Conservation (phyloP, 495 filamentous ascomycete genomes). For the Penicillium bovifimosum region DNA sequence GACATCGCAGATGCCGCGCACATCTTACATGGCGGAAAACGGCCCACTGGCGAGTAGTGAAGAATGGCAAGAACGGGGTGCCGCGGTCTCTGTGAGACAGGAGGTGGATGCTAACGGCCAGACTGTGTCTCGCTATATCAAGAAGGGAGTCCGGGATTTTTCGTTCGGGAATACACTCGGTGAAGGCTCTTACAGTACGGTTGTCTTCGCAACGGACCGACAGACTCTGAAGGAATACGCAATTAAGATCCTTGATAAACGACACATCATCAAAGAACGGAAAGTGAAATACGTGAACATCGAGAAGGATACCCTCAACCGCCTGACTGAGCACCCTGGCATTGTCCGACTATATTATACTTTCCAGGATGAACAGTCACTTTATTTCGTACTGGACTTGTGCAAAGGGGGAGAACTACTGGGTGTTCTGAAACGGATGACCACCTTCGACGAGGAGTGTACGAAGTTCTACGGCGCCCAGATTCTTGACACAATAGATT, state of each 20-base stretch:
- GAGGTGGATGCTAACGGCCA: slow-evolving; percentile 80
- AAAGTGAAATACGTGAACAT: slow-evolving; percentile 99
- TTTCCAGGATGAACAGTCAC: slow-evolving; percentile 91
- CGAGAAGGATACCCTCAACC: slow-evolving; percentile 96
- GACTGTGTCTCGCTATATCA: slow-evolving; percentile 74
- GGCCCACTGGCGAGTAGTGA: slow-evolving; percentile 68
- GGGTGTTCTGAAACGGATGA: slow-evolving; percentile 87
- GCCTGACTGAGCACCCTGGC: slow-evolving; percentile 91
- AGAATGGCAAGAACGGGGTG: slow-evolving; percentile 93
- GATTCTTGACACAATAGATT: slow-evolving; percentile 93
- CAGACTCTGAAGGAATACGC: slow-evolving; percentile 96
- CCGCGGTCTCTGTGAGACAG: slow-evolving; percentile 69
- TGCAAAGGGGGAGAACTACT: slow-evolving; percentile 90
- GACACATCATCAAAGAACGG: slow-evolving; percentile 99
- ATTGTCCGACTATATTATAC: slow-evolving; percentile 98
- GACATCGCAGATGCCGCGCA: slow-evolving; percentile 50
- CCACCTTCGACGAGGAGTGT: slow-evolving; percentile 93
- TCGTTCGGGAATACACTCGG: slow-evolving; percentile 87
- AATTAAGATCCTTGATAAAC: slow-evolving; percentile 97
- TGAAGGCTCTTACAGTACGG: slow-evolving; percentile 97
- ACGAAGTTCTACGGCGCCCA: slow-evolving; percentile 92
- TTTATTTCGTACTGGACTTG: slow-evolving; percentile 96
- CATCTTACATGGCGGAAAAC: slow-evolving; percentile 58
- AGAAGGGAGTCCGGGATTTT: slow-evolving; percentile 97
- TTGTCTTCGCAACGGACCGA: slow-evolving; percentile 88